Percentiles rank a stretch among this genome's conserved stretches.
Evolutionary conservation across 2,329 filamentous ascomycete genomes (phyloP).

Genomic region (Periconia sp.): DNA sequence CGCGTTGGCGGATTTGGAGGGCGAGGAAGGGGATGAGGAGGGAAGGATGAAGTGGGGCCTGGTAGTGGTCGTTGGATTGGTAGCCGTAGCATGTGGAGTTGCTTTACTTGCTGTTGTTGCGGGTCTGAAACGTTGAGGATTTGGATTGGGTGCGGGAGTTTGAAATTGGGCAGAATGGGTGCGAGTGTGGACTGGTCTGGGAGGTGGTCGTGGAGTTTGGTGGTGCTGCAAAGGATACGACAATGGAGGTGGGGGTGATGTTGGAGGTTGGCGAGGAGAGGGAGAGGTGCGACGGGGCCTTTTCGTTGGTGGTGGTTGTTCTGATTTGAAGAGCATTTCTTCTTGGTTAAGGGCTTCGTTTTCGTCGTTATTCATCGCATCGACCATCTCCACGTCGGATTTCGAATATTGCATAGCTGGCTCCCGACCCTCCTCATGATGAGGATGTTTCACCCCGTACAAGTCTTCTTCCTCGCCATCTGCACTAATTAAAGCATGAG

Average conservation of each 20-base stretch:
- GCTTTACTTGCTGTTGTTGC: conserved; percentile 14
- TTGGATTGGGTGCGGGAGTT: neutral
- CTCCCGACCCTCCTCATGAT: no score
- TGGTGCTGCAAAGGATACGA: neutral
- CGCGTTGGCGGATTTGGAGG: conserved; percentile 19
- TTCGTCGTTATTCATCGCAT: conserved; percentile 20
- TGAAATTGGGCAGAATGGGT: no score
- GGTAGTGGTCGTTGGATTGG: conserved; percentile 5
- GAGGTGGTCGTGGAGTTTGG: neutral
- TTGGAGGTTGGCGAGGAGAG: neutral
- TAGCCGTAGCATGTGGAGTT: conserved; percentile 1
- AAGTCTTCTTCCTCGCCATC: neutral
- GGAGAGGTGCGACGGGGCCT: no score
- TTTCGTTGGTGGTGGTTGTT: neutral
- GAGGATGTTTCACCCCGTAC: no score
- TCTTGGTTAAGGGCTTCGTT: conserved; percentile 17
- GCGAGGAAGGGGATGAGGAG: conserved; percentile 20
- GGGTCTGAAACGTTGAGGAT: conserved; percentile 21
- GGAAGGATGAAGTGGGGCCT: conserved; percentile 45
- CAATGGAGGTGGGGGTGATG: neutral
- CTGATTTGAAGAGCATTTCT: neutral
- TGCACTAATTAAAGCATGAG: conserved; percentile 13
- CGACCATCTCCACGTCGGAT: conserved; percentile 34
- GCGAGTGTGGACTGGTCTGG: no score
- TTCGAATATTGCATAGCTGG: no score